Conservation (phyloP, 768 basidiomycete genomes). For the Boletus eberwhitei region DNA sequence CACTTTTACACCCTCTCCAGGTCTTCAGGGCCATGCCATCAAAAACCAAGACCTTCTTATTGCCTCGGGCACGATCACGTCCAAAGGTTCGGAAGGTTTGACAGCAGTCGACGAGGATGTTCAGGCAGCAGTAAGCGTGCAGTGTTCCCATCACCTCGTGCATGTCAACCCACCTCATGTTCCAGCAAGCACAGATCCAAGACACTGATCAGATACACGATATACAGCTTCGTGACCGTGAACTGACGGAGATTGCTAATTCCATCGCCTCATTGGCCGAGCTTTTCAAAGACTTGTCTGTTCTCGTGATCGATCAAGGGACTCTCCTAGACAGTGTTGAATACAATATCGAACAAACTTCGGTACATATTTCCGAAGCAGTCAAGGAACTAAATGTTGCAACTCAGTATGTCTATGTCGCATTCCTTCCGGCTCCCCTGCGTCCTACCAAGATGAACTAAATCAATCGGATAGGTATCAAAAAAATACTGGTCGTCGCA, state of each 20-base stretch:
- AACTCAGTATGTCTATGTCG: slow-evolving; percentile 65
- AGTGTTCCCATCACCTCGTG: slow-evolving; percentile 12
- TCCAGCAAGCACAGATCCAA: slow-evolving; percentile 33
- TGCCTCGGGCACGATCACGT: slow-evolving; percentile 81
- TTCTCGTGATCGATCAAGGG: slow-evolving; percentile 95
- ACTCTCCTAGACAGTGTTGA: slow-evolving; percentile 95
- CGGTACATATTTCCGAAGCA: slow-evolving; percentile 75
- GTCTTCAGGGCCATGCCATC: slow-evolving; percentile 94
- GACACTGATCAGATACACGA: slow-evolving; percentile 40
- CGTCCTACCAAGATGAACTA: not conserved
- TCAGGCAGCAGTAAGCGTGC: slow-evolving; percentile 68
- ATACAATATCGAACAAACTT: slow-evolving; percentile 95
- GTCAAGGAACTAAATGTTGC: slow-evolving; percentile 82
- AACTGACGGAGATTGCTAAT: slow-evolving; percentile 86
- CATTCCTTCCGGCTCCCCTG: not conserved
- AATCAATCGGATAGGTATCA: slow-evolving; percentile 64
- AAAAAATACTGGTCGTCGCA: slow-evolving; percentile 86
- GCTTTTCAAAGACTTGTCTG: slow-evolving; percentile 92
- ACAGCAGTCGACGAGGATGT: slow-evolving; percentile 90
- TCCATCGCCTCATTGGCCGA: slow-evolving; percentile 91
- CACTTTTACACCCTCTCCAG: slow-evolving; percentile 39
- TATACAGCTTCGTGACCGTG: slow-evolving; percentile 53
- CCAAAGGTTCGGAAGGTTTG: slow-evolving; percentile 78
- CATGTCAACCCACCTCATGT: slow-evolving; percentile 9
- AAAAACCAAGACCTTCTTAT: slow-evolving; percentile 94